phyloP scores from a whole-genome alignment of 495 filamentous ascomycete genomes.

The Xylaria grammica region DNA sequence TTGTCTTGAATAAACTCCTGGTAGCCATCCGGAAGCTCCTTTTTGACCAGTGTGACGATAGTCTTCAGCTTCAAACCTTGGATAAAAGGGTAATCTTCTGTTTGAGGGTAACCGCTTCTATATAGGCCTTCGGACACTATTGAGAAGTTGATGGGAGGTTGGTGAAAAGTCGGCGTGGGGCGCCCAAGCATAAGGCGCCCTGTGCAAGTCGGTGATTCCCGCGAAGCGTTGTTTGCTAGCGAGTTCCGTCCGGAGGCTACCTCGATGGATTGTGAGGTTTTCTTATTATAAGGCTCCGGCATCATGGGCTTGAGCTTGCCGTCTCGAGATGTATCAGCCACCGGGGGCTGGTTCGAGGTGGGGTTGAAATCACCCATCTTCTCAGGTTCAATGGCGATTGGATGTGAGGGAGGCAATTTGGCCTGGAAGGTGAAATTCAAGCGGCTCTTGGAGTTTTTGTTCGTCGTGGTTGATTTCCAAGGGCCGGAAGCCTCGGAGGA shows the following conservation, averaged over 20 bases:
- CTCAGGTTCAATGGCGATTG: background rate
- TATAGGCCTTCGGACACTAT: constrained; percentile 70
- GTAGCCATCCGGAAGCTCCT: constrained; percentile 63
- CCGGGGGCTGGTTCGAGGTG: background rate
- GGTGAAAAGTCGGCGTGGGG: constrained; percentile 14
- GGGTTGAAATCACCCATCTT: background rate
- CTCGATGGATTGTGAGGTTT: background rate
- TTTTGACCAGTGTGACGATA: constrained; percentile 78
- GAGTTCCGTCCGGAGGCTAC: background rate
- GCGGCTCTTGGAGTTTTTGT: background rate
- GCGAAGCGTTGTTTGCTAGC: constrained; percentile 11
- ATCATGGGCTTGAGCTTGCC: constrained; percentile 6
- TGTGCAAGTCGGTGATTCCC: constrained; percentile 24
- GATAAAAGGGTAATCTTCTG: constrained; percentile 68
- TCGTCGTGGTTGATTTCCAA: background rate
- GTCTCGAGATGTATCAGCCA: background rate
- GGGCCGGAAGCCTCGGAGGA: background rate
- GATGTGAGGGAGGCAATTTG: background rate
- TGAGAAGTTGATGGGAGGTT: constrained; percentile 64
- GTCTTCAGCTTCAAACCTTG: constrained; percentile 69
- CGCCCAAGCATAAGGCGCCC: constrained; percentile 27
- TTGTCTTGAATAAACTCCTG: constrained; percentile 63
- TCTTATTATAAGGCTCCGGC: background rate
- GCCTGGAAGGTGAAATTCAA: background rate
- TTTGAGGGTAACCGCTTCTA: constrained; percentile 74